phyloP scores from a whole-genome alignment of 75 land plant species.

The Selaginella tamariscina region DNA sequence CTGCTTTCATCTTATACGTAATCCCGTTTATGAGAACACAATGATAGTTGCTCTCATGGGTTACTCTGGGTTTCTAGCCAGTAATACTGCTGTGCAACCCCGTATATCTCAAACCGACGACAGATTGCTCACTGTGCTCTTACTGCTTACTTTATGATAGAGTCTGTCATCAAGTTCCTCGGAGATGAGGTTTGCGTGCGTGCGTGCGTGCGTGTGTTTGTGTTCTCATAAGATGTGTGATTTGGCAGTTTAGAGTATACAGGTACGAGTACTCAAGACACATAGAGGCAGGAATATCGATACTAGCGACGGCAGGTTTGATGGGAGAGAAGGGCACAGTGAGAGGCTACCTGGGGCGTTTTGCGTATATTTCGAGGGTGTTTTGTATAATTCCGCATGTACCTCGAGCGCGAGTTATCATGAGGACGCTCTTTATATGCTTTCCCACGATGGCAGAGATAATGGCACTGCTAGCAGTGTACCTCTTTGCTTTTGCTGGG shows the following conservation, averaged over 20 bases:
- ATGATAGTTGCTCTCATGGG: slow-evolving; percentile 15
- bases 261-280: no score
- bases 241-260: no score
- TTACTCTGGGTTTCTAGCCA: slow-evolving; percentile 20
- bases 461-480: slow-evolving; percentile 19
- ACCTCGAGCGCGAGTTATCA: slow-evolving; percentile 16
- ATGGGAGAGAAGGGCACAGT: no score
- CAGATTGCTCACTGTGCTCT: slow-evolving; percentile 2
- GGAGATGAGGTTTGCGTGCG: slow-evolving; percentile 30
- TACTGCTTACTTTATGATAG: slow-evolving; percentile 14
- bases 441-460: slow-evolving; percentile 26
- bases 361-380: slow-evolving; percentile 16
- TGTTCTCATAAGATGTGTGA: no score
- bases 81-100: background rate
- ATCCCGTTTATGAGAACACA: slow-evolving; percentile 2
- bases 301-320: no score
- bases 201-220: no score
- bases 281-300: no score
- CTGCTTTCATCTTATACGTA: slow-evolving; percentile 14
- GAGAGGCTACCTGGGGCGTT: no score
- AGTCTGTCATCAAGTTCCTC: slow-evolving; percentile 14
- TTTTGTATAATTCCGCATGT: slow-evolving; percentile 25
- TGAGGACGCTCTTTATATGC: slow-evolving; percentile 18
- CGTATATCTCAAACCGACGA: background rate
- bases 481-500: slow-evolving; percentile 14